These are phyloP conservation scores for Ceratocystis colombiana DNA, from an alignment of 2,329 filamentous ascomycete genomes.

Conservation along the genomic window DNA sequence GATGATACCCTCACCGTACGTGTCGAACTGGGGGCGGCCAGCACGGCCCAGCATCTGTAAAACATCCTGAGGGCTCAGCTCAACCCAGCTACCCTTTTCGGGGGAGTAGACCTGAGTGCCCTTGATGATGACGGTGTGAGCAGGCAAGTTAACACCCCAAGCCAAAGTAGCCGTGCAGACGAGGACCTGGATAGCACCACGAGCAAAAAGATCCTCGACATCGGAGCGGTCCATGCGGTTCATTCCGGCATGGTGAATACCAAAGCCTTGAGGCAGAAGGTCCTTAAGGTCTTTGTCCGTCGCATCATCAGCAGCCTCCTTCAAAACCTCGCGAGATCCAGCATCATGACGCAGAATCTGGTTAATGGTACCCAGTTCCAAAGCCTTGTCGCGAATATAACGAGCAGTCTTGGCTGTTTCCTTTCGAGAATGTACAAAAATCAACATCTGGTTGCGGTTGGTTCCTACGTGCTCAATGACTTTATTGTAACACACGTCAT, in stretches of 20 bases:
- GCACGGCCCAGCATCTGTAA: constrained; percentile 98
- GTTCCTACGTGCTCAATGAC: constrained; percentile 91
- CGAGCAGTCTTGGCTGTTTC: constrained; percentile 96
- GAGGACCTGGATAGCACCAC: constrained; percentile 85
- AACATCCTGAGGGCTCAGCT: constrained; percentile 92
- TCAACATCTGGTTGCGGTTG: constrained; percentile 93
- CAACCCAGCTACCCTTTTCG: constrained; percentile 97
- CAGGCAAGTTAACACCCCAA: constrained; percentile 97
- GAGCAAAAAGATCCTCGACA: constrained; percentile 87
- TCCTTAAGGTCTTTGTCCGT: constrained; percentile 86
- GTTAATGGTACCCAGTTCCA: constrained; percentile 95
- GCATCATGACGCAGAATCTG: constrained; percentile 90
- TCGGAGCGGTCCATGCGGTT: constrained; percentile 87
- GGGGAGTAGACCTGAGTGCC: constrained; percentile 96
- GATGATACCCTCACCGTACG: constrained; percentile 96
- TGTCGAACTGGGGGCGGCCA: constrained; percentile 91
- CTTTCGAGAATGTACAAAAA: constrained; percentile 96
- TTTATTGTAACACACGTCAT: constrained; percentile 96
- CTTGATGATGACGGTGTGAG: constrained; percentile 98
- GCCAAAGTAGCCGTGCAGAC: constrained; percentile 97
- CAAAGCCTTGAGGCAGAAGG: constrained; percentile 88
- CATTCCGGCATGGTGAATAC: constrained; percentile 98
- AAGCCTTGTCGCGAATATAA: constrained; percentile 89
- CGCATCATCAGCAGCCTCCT: constrained; percentile 71
- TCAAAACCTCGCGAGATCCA: constrained; percentile 77